Percentiles rank a stretch among this genome's conserved stretches.
These are phyloP conservation scores for Penicillium sp. DNA, from an alignment of 2,329 filamentous ascomycete genomes.

Conservation along the genomic window DNA sequence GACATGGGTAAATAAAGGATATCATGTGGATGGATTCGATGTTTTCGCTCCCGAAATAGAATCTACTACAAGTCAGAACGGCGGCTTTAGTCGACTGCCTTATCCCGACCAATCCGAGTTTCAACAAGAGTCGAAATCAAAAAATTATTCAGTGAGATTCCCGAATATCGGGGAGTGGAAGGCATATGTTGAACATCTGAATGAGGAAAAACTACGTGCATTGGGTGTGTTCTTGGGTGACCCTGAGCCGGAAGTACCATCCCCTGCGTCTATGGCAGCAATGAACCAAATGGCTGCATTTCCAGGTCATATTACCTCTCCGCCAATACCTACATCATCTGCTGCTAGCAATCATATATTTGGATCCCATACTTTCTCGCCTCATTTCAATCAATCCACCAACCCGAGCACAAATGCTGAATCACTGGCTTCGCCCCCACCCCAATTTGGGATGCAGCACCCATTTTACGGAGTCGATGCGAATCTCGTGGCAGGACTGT, in stretches of 20 bases:
- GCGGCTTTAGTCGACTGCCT: constrained; percentile 41
- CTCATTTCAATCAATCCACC: constrained; percentile 56
- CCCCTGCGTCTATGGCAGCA: constrained; percentile 62
- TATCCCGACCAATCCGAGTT: constrained; percentile 41
- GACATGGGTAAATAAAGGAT: constrained; percentile 41
- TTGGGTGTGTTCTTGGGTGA: constrained; percentile 74
- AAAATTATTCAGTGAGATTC: constrained; percentile 36
- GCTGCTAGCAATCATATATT: constrained; percentile 65
- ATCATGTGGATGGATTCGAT: constrained; percentile 40
- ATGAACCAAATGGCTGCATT: constrained; percentile 61
- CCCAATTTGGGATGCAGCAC: constrained; percentile 57
- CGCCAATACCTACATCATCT: constrained; percentile 75
- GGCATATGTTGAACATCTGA: constrained; percentile 73
- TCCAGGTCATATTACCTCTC: constrained; percentile 74
- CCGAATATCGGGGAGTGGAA: constrained; percentile 60
- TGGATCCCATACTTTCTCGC: constrained; percentile 61
- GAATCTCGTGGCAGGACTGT: constrained; percentile 63
- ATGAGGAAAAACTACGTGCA: constrained; percentile 88
- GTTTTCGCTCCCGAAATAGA: constrained; percentile 27
- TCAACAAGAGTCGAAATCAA: constrained; percentile 30
- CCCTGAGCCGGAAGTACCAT: constrained; percentile 63
- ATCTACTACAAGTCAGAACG: constrained; percentile 24
- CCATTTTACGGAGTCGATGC: constrained; percentile 57
- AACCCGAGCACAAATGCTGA: constrained; percentile 61
- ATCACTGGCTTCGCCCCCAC: constrained; percentile 68